Evolutionary conservation across 1,284 basidiomycete species (phyloP), one percentile per base, ranked within the genome.

Genomic region (Mycosarcoma mackinlayi): DNA sequence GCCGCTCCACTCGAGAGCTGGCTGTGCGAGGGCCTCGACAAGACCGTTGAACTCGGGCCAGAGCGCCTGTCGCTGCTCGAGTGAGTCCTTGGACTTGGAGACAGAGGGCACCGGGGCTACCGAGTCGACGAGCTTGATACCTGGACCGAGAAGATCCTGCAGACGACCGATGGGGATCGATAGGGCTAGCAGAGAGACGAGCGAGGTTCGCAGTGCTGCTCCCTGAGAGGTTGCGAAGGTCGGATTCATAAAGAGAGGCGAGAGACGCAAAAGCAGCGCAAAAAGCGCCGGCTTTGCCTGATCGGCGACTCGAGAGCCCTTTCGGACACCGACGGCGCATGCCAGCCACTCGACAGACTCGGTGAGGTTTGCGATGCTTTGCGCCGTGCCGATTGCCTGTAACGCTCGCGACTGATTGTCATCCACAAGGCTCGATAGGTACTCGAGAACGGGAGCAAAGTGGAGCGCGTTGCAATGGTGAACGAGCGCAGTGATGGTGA

Each of bases 141-240:
- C 72, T 2, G 68, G 61, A 13, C 77, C 72, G n/a, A 80, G 65
- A 27, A 80, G 63, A 40, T 82, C 80, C 50, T 78, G 79, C 14
- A 82, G 61, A 11, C 80, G 65, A 3, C 77, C 80, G 4, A 73
- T 57, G 6, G 80, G 80, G 6, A 82, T 35, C 4, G 59, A 33
- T 23, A 81, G 35, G 4, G 61, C 56, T 2, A 79, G 35, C 4
- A 82, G 59, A n/a, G 64, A 66, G 44, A 77, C 51, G 23, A 76
- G 50, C 9, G 70, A 63, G 3, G 47, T 62, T 6, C 48, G 53
- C 18, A 76, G 51, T 10, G 52, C 62, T 8, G 51, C 58, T 11
- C 62, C 62, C 7, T 52, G 37, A 18, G 39, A 42, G 8, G 46
- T 38, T 34, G 65, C 62, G 10, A 65, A 39, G 16, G 50, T 24